Evolutionary conservation across 1,139 yeast species (phyloP), one percentile per base, ranked within the genome.

Genomic region (Geotrichum phurueaensis): DNA sequence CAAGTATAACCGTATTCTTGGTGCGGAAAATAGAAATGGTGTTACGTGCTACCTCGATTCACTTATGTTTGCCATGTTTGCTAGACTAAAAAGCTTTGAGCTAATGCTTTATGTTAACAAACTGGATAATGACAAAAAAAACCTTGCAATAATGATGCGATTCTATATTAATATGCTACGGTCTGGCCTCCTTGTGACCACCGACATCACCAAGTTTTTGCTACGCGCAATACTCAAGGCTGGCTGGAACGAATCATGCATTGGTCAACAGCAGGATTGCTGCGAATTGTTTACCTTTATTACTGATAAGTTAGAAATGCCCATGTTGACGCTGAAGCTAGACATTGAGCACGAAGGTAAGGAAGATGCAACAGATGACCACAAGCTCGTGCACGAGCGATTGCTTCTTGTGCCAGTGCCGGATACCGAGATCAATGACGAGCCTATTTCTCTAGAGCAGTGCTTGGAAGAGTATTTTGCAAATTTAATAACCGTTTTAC

Each of bases 341-440:
- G 92, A 87, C 68, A 87, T 88, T 59, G 85, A 87, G 60, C 96
- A 88, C 69, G 87, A 87, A 1, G 96, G 95, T 2, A 85, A 84
- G 68, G 81, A 79, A 65, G 84, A 76, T 62, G 79, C 81, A 56
- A 81, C 81, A 57, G 94, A 87, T 67, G 94, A 88, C 71, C 81
- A 85, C 68, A 84, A 86, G 70, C 78, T 83, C 63, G 81, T 87
- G 47, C 83, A 85, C 65, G 95, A 87, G 70, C 78, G 92, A 58
- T 81, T 87, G 63, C 74, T 87, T 54, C 81, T 85, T 67, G 86
- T 87, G 1, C 85, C 90, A 43, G 79, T 87, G 2, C 92, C 92
- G 0, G 78, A 78, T 5, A n/a, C 25, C n/a, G 73, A 69, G 0
- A 71, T 66, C n/a, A 61, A 65, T 29, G 73, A 72, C 54, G 68